Evolutionary conservation across 2,329 filamentous ascomycete genomes (phyloP), one percentile per base, ranked within the genome.

Genomic region (Zasmidium citrigriseum): DNA sequence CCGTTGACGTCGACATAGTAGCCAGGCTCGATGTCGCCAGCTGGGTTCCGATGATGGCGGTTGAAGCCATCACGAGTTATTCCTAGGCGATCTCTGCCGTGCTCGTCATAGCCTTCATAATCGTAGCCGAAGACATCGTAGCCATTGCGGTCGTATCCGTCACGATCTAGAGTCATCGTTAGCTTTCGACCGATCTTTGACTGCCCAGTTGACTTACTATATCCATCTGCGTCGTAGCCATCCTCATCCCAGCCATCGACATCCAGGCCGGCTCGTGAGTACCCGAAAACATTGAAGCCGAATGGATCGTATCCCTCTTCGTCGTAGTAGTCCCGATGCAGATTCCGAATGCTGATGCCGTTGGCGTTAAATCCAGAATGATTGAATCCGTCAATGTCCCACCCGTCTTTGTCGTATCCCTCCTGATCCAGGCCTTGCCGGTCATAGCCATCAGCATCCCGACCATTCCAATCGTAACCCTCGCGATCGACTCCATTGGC

Each of bases 341-440:
- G n/a, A 16, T 45, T 45, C 9, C 34, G 50, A 41, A 41, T 4
- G 29, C 29, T 47, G 2, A 45, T 23, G 12, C 34, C 24, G 14
- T 48, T 29, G 21, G 14, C 24, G 20, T 47, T n/a, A n/a, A n/a
- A n/a, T n/a, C n/a, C n/a, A n/a, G n/a, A n/a, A n/a, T n/a, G n/a
- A n/a, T n/a, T 22, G 27, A 52, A 53, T 14, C 48, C 55, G 24
- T 57, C 55, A 16, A 24, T n/a, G 20, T 52, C 34, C 14, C 12
- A 22, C 12, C 29, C 50, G 27, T 52, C 49, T 21, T 22, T 18
- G 29, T 22, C 16, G 49, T 4, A 52, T 34, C 29, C 49, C 16
- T 16, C 22, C n/a, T 14, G 16, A 21, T 50, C 10, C 9, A 10
- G 46, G 22, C 52, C 52, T 11, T 54, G 2, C 5, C 24, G 14